Evolutionary conservation across 352 stramenopile genomes (phyloP), one percentile per base, ranked within the genome.

Genomic region (Pythium phragmiticola): DNA sequence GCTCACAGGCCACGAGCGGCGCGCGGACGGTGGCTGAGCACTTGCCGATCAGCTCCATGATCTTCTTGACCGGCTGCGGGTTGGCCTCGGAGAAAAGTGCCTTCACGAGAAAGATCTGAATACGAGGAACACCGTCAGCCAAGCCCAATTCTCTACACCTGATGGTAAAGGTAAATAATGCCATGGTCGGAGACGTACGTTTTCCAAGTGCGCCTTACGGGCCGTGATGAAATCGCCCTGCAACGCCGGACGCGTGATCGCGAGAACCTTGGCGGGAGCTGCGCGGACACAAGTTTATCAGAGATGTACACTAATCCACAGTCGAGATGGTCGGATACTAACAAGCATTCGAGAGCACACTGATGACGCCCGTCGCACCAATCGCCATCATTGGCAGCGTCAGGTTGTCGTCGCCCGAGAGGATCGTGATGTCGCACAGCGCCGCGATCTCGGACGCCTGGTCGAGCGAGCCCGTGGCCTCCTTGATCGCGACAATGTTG

Each of bases 401-500:
- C 43, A 97, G 68, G 64, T 94, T 95, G 78, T 97, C 90, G 64
- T 97, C 90, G 7, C 90, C 90, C 6, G 87, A 96, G 41, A 97
- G 75, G 52, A 97, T 95, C 36, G 90, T 95, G 64, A 97, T 94
- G 76, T 97, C 87, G 65, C 89, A 96, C 8, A 96, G 72, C 19
- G 84, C 80, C 33, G 87, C 87, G 42, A 97, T 96, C 71, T 96
- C 89, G 34, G 87, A 89, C 13, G 89, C 88, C 73, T 83, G 65
- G 65, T 97, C 90, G 23, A 97, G 74, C 43, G 86, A 95, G 7
- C 97, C 96, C 0, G 96, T 99, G 23, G 97, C 97, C 76, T 99
- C 97, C 78, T 99, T 99, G 62, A 99, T 90, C 47, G 95, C 97
- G 37, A 99, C 86, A 70, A 99, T 98, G 66, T 93, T 90, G n/a